These are phyloP conservation scores for Lenzites betulinus DNA, from an alignment of 768 basidiomycete genomes.

Conservation along the genomic window DNA sequence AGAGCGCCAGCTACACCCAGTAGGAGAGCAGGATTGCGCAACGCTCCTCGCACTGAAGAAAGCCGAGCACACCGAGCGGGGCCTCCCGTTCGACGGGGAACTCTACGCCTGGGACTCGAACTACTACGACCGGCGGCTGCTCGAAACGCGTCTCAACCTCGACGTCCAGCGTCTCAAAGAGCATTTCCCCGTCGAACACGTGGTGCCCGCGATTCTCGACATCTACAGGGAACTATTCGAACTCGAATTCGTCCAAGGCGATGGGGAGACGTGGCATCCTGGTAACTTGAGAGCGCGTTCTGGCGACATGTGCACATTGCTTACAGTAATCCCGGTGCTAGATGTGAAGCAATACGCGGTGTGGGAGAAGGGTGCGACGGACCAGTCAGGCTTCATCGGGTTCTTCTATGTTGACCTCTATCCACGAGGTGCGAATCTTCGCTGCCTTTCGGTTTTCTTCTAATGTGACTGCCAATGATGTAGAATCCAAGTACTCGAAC, in stretches of 20 bases:
- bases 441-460: neutral
- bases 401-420: constrained; percentile 78
- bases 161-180: constrained; percentile 83
- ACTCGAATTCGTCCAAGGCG: constrained; percentile 60
- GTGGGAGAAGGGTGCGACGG: constrained; percentile 77
- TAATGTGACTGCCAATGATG: neutral
- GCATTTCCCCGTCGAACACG: constrained; percentile 83
- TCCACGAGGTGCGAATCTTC: neutral
- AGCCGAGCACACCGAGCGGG: constrained; percentile 63
- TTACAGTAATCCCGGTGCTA: too few species aligned
- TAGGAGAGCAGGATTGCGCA: constrained; percentile 68
- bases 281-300: too few species aligned
- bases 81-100: constrained; percentile 64
- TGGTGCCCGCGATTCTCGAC: constrained; percentile 77
- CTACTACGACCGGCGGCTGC: constrained; percentile 65
- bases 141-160: constrained; percentile 65
- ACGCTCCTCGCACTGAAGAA: constrained; percentile 73
- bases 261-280: constrained; percentile 77
- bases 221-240: constrained; percentile 86
- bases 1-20: constrained; percentile 67
- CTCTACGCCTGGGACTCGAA: constrained; percentile 88
- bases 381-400: constrained; percentile 75
- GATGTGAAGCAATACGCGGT: constrained; percentile 61
- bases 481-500: neutral
- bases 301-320: too few species aligned